Evolutionary conservation across 257 asterid species (phyloP).

Genomic region (Nicotiana otophora): DNA sequence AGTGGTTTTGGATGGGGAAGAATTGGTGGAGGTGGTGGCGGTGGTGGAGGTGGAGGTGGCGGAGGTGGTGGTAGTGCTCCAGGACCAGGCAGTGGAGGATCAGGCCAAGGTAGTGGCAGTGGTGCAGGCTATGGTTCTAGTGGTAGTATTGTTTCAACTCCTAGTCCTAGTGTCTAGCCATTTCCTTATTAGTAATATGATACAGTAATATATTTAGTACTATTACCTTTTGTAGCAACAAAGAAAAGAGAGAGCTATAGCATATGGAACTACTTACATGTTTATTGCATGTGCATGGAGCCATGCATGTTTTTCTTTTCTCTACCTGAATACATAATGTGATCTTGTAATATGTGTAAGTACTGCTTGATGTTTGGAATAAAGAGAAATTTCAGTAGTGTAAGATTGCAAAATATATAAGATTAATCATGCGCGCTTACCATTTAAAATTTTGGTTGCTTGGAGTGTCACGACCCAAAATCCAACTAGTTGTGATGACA

Average conservation of each 20-base stretch:
- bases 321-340: neutral
- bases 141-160: neutral
- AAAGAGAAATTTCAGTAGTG: neutral
- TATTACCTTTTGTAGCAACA: neutral
- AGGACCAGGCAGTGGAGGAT: neutral
- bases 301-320: neutral
- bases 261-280: neutral
- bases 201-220: neutral
- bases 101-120: neutral
- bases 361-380: neutral
- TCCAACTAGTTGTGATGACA: too few relatives aligned
- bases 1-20: neutral
- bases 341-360: neutral
- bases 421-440: neutral
- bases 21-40: slow-evolving; percentile 13
- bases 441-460: neutral
- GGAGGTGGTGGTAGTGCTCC: slow-evolving; percentile 3
- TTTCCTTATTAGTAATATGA: neutral
- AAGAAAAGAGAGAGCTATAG: neutral
- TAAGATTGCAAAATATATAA: neutral
- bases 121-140: neutral
- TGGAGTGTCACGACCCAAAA: neutral
- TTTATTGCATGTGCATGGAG: neutral
- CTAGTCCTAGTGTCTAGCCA: neutral
- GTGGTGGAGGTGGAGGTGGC: neutral